Evolutionary conservation across 305 asterid species (phyloP).

Genomic region (Solanum hybrid): DNA sequence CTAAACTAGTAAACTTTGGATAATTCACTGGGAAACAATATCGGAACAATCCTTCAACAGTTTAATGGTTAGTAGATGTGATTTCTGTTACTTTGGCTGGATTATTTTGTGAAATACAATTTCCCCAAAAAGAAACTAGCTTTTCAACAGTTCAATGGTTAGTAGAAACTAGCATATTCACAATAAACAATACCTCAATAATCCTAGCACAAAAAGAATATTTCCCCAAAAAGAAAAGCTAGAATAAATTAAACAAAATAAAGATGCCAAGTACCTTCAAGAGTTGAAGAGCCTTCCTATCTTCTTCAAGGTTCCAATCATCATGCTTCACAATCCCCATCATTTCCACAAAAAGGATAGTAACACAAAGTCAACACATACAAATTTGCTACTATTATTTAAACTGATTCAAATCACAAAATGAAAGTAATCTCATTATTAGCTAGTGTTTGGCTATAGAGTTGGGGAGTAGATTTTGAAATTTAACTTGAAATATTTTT

Average conservation of each 20-base stretch:
- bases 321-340: constrained; percentile 49
- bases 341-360: neutral
- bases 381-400: neutral
- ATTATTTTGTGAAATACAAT: neutral
- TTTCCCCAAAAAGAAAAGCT: neutral
- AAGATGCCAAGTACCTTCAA: constrained; percentile 44
- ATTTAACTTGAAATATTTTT: neutral
- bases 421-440: neutral
- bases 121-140: neutral
- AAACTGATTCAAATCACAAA: neutral
- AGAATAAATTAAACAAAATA: neutral
- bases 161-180: neutral
- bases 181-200: neutral
- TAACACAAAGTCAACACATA: neutral
- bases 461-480: neutral
- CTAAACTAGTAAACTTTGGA: neutral
- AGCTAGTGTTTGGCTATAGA: neutral
- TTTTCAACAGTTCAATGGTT: neutral
- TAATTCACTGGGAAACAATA: neutral
- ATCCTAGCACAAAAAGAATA: neutral
- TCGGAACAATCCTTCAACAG: neutral
- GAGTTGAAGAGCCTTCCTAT: constrained; percentile 65
- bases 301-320: constrained; percentile 82
- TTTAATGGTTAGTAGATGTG: neutral
- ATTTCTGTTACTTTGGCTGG: neutral